Evolutionary conservation across 2,329 filamentous ascomycete genomes (phyloP), one percentile per base, ranked within the genome.

Genomic region (Ophiocordyceps sinensis): DNA sequence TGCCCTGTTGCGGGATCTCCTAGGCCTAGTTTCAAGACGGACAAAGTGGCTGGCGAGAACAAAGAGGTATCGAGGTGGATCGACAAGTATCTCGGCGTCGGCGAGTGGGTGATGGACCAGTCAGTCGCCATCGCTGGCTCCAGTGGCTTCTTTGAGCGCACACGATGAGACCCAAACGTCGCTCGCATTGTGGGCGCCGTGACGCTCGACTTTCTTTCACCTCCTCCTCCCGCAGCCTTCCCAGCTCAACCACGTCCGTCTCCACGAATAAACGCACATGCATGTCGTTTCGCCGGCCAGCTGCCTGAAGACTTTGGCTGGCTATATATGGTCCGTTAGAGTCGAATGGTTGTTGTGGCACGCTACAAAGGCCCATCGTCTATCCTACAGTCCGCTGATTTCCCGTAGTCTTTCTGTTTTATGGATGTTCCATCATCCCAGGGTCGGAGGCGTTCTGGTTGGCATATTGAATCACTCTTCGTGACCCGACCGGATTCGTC

Each of bases 101-200:
- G 91, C 53, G 91, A 98, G 68, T 94, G 87, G 77, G 84, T 95
- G 49, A 94, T 98, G 87, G 91, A 98, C 63, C 84, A 93, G 67
- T 93, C 87, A 28, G 86, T 96, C 28, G 88, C 88, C 34, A 76
- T 96, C 43, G 85, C 94, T 59, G 83, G 86, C 35, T 81, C 83
- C 38, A 93, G 85, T 58, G 75, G 81, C 45, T 98, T 79, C 65
- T 98, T 98, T 60, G 88, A 95, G 68, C 77, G 91, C 56, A 88
- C 77, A 62, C 77, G 88, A 67, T 93, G 68, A 69, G n/a, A 15
- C 11, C 14, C 4, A 19, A 30, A 10, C 19, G 13, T 29, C 29
- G 29, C 23, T 21, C 8, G 23, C 17, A 19, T 2, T 26, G 23
- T 26, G 6, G 6, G 23, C 23, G 9, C 9, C 23, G 9, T 26